Evolutionary conservation across 257 asterid genomes (phyloP), one percentile per base, ranked within the genome.

Genomic region (Nicotiana knightiana): DNA sequence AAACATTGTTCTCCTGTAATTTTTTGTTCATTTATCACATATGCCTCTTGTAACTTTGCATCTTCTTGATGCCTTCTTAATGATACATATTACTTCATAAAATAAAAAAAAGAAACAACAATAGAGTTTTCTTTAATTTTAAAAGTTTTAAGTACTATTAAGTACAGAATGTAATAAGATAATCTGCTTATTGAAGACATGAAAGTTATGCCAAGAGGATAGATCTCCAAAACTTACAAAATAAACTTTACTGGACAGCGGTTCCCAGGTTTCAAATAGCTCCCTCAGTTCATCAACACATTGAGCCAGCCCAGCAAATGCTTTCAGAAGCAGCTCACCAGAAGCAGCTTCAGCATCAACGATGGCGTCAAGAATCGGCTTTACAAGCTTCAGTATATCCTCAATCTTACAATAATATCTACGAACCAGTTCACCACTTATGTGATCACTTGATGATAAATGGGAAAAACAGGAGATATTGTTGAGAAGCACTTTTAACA

Each of bases 181-280:
- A 48, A 48, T n/a, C 33, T 46, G 18, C 18, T 63, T 80, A 43
- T 64, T 53, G 64, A 80, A 80, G 59, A 67, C 53, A 43, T 30
- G 21, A 32, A 64, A 80, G 61, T 64, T 21, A 58, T 35, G 67
- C 59, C 57, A 37, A 24, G 71, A 51, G 17, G 37, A 84, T 54
- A 84, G 77, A 84, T 73, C 67, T 26, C 53, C 67, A 81, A 83
- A 21, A 91, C 98, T 5, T 90, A 94, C 98, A 88, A 91, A 93
- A 90, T 90, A 91, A 78, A 91, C 83, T 91, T 93, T 94, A 87
- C 97, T 94, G 97, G 89, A 93, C 85, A 94, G 82, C 66, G 93
- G 91, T 67, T 90, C 91, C 93, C 94, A 90, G 84, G 79, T 89
- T 70, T 88, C 93, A 81, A 90, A 91, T 61, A 89, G 88, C 79